Conservation (phyloP, 179 eudicot genomes). For the Drosera spatulata region DNA sequence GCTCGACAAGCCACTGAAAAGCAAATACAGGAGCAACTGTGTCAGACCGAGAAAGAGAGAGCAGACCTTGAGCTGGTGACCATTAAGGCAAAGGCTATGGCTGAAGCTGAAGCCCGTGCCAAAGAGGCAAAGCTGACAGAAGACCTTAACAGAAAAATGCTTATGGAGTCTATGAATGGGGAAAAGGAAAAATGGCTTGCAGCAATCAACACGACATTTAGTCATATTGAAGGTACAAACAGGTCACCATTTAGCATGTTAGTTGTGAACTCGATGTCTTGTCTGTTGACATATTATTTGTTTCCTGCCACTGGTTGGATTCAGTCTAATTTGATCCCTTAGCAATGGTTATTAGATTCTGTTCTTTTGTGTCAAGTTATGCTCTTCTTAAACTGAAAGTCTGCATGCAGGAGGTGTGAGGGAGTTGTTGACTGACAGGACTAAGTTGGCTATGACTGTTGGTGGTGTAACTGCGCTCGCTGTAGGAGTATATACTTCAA, state of each 20-base stretch:
- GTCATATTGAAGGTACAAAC: conserved; percentile 84
- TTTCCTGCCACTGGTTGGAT: no score
- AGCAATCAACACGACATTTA: conserved; percentile 86
- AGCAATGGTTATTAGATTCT: no score
- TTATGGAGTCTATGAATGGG: conserved; percentile 63
- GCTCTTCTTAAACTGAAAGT: conserved; percentile 4
- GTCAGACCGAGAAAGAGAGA: conserved; percentile 95
- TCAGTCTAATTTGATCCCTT: no score
- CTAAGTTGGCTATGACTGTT: conserved; percentile 67
- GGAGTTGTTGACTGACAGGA: conserved; percentile 64
- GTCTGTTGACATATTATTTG: no score
- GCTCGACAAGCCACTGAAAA: conserved; percentile 86
- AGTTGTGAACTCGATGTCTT: no score
- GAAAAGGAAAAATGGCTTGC: conserved; percentile 99
- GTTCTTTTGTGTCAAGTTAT: neutral
- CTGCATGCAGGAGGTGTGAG: conserved; percentile 62
- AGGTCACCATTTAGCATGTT: neutral
- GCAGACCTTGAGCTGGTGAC: conserved; percentile 92
- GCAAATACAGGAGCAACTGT: conserved; percentile 83
- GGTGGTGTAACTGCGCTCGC: conserved; percentile 96
- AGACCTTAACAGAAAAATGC: conserved; percentile 84
- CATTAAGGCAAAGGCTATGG: conserved; percentile 77
- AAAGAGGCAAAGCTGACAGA: conserved; percentile 82
- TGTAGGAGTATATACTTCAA: conserved; percentile 92
- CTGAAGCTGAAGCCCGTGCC: conserved; percentile 93